Percentiles rank a stretch among this genome's conserved stretches.
phyloP scores from a whole-genome alignment of 2,329 filamentous ascomycete genomes.

The Diplocarpon mali region DNA sequence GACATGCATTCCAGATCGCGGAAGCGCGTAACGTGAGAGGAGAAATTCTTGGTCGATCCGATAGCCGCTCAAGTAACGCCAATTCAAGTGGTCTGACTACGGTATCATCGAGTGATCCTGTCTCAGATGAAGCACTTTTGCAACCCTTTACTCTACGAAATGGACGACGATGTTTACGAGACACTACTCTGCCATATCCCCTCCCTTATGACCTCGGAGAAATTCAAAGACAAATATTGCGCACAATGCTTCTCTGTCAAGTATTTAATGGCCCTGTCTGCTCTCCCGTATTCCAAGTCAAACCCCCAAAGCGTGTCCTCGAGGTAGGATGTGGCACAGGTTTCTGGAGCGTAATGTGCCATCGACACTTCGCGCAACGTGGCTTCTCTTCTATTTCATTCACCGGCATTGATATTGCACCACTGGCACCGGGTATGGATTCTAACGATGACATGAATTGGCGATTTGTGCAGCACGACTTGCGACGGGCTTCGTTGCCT shows the following conservation, averaged over 20 bases:
- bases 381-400: constrained; percentile 64
- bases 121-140: constrained; percentile 18
- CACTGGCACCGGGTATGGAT: constrained; percentile 52
- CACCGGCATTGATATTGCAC: constrained; percentile 72
- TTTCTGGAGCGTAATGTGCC: constrained; percentile 83
- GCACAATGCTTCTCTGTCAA: constrained; percentile 70
- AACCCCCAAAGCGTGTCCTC: constrained; percentile 65
- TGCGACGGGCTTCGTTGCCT: constrained; percentile 64
- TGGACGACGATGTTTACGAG: constrained; percentile 73
- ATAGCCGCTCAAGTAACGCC: constrained; percentile 24
- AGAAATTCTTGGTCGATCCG: constrained; percentile 18
- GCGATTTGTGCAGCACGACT: constrained; percentile 80
- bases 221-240: constrained; percentile 75
- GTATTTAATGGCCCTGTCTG: constrained; percentile 74
- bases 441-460: constrained; percentile 68
- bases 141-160: constrained; percentile 60
- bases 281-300: constrained; percentile 52
- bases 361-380: constrained; percentile 61
- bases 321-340: constrained; percentile 82
- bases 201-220: constrained; percentile 80
- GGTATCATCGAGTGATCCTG: constrained; percentile 20
- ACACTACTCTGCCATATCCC: constrained; percentile 64
- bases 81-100: constrained; percentile 23
- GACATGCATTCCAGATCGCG: constrained; percentile 20
- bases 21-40: constrained; percentile 18